Base-by-base conservation (phyloP, 1,139 yeast species). In the Cylindricascospora bacillispora region DNA sequence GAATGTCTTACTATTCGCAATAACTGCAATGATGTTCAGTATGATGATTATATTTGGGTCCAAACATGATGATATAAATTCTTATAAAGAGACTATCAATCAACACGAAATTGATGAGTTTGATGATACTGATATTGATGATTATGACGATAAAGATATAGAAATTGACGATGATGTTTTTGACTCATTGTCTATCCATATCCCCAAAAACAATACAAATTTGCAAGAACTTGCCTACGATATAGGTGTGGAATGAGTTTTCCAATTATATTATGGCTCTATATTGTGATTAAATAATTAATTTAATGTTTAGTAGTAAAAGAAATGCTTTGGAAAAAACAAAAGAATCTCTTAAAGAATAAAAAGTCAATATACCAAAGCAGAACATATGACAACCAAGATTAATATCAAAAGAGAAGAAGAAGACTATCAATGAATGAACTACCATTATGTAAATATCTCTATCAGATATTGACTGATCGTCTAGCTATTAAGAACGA, bases 1-100 rank as follows among this genome's bases (percentile, higher is more conserved):
- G 16, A 24, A 32, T 7, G 17, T 36, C 29, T 24, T 35, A 6
- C 22, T 31, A 6, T 37, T 28, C 14, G 25, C 37, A 6, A 26
- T 26, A 13, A 12, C 30, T n/a, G 33, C 34, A 13, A 37, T 35
- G 10, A 24, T 30, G 3, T 29, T 30, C 15, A 33, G 34, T 13
- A 30, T 33, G 5, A 18, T 34, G 3, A 24, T 30, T 22, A 30
- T 35, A 16, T 23, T 33, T 22, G 34, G 34, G 6, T 28, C 33
- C 21, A 28, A 36, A 4, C 30, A 31, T 17, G 25, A 25, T n/a
- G n/a, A n/a, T n/a, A n/a, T n/a, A n/a, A n/a, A n/a, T n/a, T n/a
- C n/a, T n/a, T n/a, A n/a, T n/a, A n/a, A n/a, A n/a, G 26, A 15
- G n/a, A 15, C 26, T 10, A n/a, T 24, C 11, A 14, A 18, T n/a